These are phyloP conservation scores for Boletus tylopilopsis DNA, from an alignment of 768 basidiomycete species.

Conservation along the genomic window DNA sequence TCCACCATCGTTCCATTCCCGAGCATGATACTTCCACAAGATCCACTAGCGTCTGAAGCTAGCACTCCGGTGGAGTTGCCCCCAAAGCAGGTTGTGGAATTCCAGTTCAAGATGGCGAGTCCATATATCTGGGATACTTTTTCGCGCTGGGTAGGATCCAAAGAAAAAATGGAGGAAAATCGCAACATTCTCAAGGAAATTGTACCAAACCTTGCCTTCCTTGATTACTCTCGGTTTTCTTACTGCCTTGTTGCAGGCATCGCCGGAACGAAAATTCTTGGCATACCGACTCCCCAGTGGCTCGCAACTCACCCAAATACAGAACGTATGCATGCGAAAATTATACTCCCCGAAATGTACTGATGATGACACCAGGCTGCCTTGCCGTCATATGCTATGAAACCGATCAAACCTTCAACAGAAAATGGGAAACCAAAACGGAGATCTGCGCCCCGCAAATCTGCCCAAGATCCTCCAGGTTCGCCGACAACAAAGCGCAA, in stretches of 20 bases:
- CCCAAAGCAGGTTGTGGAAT: constrained; percentile 36
- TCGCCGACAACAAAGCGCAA: constrained; percentile 38
- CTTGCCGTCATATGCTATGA: constrained; percentile 49
- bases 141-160: constrained; percentile 57
- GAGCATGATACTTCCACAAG: constrained; percentile 13
- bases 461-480: constrained; percentile 19
- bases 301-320: constrained; percentile 54
- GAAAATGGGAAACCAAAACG: constrained; percentile 37
- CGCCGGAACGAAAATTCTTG: constrained; percentile 47
- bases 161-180: constrained; percentile 50
- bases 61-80: constrained; percentile 5
- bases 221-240: background rate
- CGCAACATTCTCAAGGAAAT: constrained; percentile 41
- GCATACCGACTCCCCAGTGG: constrained; percentile 57
- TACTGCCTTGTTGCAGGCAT: constrained; percentile 31
- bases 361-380: constrained; percentile 36
- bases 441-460: constrained; percentile 32
- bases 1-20: constrained; percentile 46
- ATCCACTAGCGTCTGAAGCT: constrained; percentile 12
- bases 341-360: background rate
- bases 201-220: constrained; percentile 31
- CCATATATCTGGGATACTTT: constrained; percentile 55
- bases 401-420: constrained; percentile 50
- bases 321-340: constrained; percentile 41
- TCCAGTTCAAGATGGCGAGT: constrained; percentile 48